phyloP scores from a whole-genome alignment of 257 asterid species.

The Fraxinus cuspidata region DNA sequence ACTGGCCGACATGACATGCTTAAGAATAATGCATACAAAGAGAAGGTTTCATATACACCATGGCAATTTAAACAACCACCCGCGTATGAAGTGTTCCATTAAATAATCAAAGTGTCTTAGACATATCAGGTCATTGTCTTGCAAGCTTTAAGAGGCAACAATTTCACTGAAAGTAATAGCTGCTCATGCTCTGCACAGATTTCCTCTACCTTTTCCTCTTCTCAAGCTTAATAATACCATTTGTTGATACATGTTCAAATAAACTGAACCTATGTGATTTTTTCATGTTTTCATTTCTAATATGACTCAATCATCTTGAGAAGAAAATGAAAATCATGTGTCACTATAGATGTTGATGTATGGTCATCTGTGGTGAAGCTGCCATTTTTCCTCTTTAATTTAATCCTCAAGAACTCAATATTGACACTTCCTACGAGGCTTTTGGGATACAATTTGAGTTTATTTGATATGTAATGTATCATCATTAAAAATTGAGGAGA shows the following conservation, averaged over 20 bases:
- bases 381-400: not conserved
- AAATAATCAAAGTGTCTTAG: conserved; percentile 10
- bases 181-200: not conserved
- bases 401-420: not conserved
- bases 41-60: not conserved
- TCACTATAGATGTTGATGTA: not conserved
- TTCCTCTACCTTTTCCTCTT: not conserved
- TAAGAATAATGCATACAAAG: not conserved
- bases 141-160: not conserved
- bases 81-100: not conserved
- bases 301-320: not conserved
- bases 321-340: too few relatives aligned
- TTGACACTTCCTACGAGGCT: not conserved
- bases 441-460: not conserved
- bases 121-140: conserved; percentile 2
- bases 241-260: not conserved
- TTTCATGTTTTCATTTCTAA: conserved; percentile 8
- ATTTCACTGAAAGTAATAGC: conserved; percentile 5
- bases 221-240: conserved; percentile 2
- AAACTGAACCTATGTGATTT: not conserved
- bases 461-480: not conserved
- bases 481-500: not conserved
- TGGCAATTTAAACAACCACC: too few relatives aligned
- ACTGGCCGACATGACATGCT: not conserved
- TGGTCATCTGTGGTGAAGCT: not conserved